Percentiles rank a stretch among this genome's conserved stretches.
Evolutionary conservation across 805 yeast species (phyloP).

Genomic region (Candida dendrica): DNA sequence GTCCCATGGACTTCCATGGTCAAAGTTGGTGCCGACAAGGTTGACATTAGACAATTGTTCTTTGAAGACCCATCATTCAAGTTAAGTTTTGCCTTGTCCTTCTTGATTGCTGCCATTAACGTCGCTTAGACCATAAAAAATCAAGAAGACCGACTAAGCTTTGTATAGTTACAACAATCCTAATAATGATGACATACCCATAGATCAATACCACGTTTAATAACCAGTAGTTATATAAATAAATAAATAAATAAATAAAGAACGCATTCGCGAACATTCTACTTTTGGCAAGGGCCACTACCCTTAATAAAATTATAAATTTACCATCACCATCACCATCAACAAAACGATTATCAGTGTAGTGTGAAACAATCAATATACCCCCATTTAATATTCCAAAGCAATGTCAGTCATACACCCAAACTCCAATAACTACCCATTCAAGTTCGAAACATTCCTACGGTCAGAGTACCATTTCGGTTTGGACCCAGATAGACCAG

Average conservation of each 20-base stretch:
- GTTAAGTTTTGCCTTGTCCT: constrained; percentile 45
- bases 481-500: constrained; percentile 82
- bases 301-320: no score
- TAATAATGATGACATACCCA: no score
- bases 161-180: no score
- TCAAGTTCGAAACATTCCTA: constrained; percentile 78
- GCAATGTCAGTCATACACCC: constrained; percentile 36
- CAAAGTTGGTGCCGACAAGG: constrained; percentile 27
- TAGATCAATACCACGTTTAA: no score
- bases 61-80: constrained; percentile 58
- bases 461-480: constrained; percentile 76
- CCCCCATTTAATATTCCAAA: no score
- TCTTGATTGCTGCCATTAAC: constrained; percentile 55
- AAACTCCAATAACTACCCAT: constrained; percentile 31
- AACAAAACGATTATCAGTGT: constrained; percentile 1
- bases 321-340: background rate
- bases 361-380: no score
- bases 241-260: no score
- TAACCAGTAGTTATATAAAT: no score
- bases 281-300: background rate
- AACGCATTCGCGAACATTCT: constrained; percentile 10
- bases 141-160: no score
- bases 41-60: constrained; percentile 43
- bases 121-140: no score
- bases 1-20: constrained; percentile 33